Conservation (phyloP, 257 asterid species). For the Gentiana straminea region DNA sequence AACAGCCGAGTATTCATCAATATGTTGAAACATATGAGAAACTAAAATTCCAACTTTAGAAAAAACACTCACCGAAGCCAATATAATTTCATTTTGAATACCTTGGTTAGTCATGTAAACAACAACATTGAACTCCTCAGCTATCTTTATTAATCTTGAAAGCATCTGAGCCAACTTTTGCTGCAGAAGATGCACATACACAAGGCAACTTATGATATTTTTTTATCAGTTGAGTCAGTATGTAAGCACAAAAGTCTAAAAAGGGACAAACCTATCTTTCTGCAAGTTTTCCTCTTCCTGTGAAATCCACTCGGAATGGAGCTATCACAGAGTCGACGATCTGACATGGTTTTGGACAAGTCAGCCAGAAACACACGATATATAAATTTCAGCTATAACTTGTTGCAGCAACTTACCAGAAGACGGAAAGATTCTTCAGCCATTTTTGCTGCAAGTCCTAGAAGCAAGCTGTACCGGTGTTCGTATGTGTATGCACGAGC, state of each 20-base stretch:
- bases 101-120: conserved; percentile 99
- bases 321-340: conserved; percentile 95
- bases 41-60: too few species aligned
- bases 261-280: conserved; percentile 68
- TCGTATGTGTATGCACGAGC: conserved; percentile 99
- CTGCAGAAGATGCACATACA: conserved; percentile 28
- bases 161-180: conserved; percentile 99
- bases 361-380: conserved; percentile 8
- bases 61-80: too few species aligned
- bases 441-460: conserved; percentile 98
- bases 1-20: too few species aligned
- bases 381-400: conserved; percentile 1
- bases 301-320: conserved; percentile 90
- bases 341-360: conserved; percentile 29
- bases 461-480: conserved; percentile 94
- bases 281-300: conserved; percentile 98
- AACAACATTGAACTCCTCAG: conserved; percentile 96
- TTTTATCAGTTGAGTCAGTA: background rate
- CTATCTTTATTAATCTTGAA: conserved; percentile 83
- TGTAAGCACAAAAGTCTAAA: conserved; percentile 11
- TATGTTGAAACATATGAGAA: too few species aligned
- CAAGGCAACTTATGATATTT: conserved; percentile 10
- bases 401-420: conserved; percentile 45
- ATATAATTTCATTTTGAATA: too few species aligned
- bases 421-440: conserved; percentile 99